These are phyloP conservation scores for Diplodia intermedia DNA, from an alignment of 2,329 filamentous ascomycete genomes.

Conservation along the genomic window DNA sequence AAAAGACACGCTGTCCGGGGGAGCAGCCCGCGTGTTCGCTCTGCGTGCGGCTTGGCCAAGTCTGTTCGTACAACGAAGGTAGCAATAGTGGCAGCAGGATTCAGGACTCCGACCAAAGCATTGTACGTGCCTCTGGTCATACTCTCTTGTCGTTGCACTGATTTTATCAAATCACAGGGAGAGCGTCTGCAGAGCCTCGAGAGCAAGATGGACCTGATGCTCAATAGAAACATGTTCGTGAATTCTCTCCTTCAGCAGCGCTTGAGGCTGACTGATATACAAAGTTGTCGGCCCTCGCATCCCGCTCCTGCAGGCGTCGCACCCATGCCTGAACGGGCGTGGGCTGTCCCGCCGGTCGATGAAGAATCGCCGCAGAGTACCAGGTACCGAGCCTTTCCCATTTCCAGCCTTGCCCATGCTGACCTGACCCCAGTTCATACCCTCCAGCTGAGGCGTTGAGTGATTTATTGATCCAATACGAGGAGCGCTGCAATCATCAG, in stretches of 20 bases:
- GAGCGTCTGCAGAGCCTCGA: conserved; percentile 22
- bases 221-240: neutral
- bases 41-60: conserved; percentile 57
- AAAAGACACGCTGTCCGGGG: conserved; percentile 60
- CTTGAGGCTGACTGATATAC: neutral
- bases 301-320: neutral
- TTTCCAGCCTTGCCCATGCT: neutral
- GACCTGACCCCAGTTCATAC: neutral
- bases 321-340: neutral
- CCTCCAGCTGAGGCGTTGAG: neutral
- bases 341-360: neutral
- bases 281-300: neutral
- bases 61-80: conserved; percentile 41
- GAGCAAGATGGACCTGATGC: conserved; percentile 26
- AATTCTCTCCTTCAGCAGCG: neutral
- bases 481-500: conserved; percentile 20
- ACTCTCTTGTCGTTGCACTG: neutral
- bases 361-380: neutral
- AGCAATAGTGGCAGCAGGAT: neutral
- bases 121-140: neutral
- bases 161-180: neutral
- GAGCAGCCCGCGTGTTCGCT: conserved; percentile 59
- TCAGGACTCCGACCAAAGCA: neutral
- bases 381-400: neutral
- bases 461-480: conserved; percentile 1